A percentile compares a stretch with the other conserved stretches of the same genome.
phyloP scores from a whole-genome alignment of 73 alveolate species.

The Paramecium biaurelia region DNA sequence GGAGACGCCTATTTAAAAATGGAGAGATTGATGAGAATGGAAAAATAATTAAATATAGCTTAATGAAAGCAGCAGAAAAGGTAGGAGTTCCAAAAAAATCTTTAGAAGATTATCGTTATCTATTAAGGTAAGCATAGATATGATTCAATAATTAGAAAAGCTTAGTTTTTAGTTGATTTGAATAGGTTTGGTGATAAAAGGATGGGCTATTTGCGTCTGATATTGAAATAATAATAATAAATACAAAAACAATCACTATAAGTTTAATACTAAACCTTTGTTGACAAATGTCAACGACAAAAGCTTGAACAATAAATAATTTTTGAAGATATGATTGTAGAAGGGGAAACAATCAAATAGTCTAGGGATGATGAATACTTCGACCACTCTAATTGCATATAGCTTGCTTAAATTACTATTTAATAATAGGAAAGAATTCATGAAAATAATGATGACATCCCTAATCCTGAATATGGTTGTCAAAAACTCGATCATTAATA shows the following conservation, averaged over 20 bases:
- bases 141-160: not conserved
- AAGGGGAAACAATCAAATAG: not conserved
- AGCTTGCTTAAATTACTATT: not conserved
- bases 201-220: not conserved
- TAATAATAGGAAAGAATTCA: not conserved
- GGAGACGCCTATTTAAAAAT: not conserved
- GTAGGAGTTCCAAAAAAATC: slow-evolving; percentile 48
- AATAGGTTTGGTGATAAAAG: not conserved
- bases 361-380: not conserved
- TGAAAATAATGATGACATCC: not conserved
- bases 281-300: not conserved
- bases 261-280: too few relatives aligned
- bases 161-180: not conserved
- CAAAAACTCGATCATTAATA: not conserved
- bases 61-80: not conserved
- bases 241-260: not conserved
- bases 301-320: not conserved
- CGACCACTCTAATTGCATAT: not conserved
- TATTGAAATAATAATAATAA: not conserved
- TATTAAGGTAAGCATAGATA: not conserved
- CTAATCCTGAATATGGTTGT: not conserved
- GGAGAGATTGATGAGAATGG: slow-evolving; percentile 11
- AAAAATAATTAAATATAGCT: not conserved
- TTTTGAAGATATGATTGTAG: not conserved
- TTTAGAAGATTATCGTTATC: slow-evolving; percentile 11